A percentile compares a stretch with the other conserved stretches of the same genome.
Conservation (phyloP, 75 land plant genomes). For the Chamaecyparis obtusa region DNA sequence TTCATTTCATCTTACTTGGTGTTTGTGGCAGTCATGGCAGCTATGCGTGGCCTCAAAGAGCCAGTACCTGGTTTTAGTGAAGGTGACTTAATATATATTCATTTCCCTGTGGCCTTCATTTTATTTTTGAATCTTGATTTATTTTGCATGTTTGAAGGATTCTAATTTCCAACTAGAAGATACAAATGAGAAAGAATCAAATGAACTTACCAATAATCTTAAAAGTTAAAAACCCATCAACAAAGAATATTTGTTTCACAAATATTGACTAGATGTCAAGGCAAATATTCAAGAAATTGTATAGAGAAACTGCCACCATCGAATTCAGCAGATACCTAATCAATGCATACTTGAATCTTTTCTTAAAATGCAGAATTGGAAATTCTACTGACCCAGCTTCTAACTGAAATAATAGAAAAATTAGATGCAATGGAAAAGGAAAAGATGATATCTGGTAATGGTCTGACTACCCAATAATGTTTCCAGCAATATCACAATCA, state of each 20-base stretch:
- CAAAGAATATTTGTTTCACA: background rate
- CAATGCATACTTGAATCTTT: background rate
- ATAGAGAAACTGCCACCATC: background rate
- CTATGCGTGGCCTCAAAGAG: conserved; percentile 76
- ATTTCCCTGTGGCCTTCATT: conserved; percentile 3
- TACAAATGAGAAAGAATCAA: background rate
- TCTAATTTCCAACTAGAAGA: conserved; percentile 2
- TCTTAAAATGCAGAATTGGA: background rate
- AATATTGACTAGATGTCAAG: background rate
- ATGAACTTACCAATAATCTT: background rate
- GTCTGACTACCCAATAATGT: background rate
- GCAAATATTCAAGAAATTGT: background rate
- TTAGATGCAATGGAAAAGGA: background rate
- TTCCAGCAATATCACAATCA: background rate
- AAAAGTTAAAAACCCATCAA: background rate
- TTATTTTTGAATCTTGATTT: conserved; percentile 1
- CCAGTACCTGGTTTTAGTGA: conserved; percentile 50
- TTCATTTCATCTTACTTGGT: background rate
- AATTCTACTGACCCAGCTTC: background rate
- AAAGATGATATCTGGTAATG: background rate
- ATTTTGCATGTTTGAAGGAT: background rate
- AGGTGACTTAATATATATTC: conserved; percentile 39
- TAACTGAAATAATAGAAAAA: background rate
- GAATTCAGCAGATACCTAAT: background rate
- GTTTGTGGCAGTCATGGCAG: conserved; percentile 67